Conservation (phyloP, 2,329 filamentous ascomycete genomes). For the Onygenales sp. region DNA sequence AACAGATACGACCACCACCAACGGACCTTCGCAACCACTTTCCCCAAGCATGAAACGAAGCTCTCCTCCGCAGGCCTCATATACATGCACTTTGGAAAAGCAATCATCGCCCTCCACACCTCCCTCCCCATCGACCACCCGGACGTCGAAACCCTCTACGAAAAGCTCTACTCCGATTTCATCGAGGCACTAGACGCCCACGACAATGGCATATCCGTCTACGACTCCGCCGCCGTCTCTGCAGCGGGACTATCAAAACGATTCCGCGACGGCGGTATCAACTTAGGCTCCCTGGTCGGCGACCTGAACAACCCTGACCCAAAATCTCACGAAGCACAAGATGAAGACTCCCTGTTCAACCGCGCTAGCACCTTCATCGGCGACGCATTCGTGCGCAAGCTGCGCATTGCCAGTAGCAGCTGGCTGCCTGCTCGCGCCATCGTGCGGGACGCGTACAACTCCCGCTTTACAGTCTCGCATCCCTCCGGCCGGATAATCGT, state of each 20-base stretch:
- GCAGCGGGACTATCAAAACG: conserved; percentile 68
- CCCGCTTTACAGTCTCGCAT: conserved; percentile 56
- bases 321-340: conserved; percentile 50
- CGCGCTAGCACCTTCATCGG: conserved; percentile 75
- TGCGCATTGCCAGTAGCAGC: conserved; percentile 62
- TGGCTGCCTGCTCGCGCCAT: conserved; percentile 84
- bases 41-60: conserved; percentile 76
- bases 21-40: conserved; percentile 75
- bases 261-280: conserved; percentile 75
- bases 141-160: conserved; percentile 66
- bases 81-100: conserved; percentile 87
- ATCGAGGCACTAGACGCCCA: conserved; percentile 95
- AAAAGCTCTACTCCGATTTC: conserved; percentile 87
- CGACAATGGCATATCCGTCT: conserved; percentile 85
- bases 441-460: conserved; percentile 65
- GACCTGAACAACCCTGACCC: conserved; percentile 62
- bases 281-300: conserved; percentile 71
- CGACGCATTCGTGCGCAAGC: conserved; percentile 72
- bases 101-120: conserved; percentile 64
- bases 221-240: conserved; percentile 61
- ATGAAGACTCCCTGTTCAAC: conserved; percentile 73
- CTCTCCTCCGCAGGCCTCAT: conserved; percentile 89
- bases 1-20: conserved; percentile 97
- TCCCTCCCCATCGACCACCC: conserved; percentile 50
- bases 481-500: conserved; percentile 70